These are phyloP conservation scores for Pleurotus tuber-regium DNA, from an alignment of 768 basidiomycete species.

Conservation along the genomic window DNA sequence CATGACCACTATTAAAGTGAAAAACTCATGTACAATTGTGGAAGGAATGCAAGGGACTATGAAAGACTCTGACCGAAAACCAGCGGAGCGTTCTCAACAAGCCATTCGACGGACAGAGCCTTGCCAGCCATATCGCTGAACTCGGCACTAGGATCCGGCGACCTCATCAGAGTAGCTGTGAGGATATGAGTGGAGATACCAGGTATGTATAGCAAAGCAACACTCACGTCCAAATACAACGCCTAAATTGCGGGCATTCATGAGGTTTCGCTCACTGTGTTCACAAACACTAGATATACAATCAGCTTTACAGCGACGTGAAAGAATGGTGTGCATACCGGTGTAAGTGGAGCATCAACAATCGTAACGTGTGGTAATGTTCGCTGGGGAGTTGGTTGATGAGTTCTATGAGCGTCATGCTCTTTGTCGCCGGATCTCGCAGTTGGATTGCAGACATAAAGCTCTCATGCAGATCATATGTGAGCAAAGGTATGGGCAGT, in stretches of 20 bases:
- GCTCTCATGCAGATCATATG: slow-evolving; percentile 86
- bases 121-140: slow-evolving; percentile 99
- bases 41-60: not conserved
- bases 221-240: slow-evolving; percentile 97
- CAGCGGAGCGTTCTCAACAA: slow-evolving; percentile 80
- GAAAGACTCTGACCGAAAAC: slow-evolving; percentile 36
- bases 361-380: slow-evolving; percentile 82
- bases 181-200: slow-evolving; percentile 14
- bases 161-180: slow-evolving; percentile 90
- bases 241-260: slow-evolving; percentile 93
- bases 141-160: slow-evolving; percentile 80
- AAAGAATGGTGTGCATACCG: slow-evolving; percentile 48
- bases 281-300: slow-evolving; percentile 50
- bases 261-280: slow-evolving; percentile 73
- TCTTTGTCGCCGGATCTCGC: slow-evolving; percentile 59
- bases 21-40: not conserved
- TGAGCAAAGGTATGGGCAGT: slow-evolving; percentile 88
- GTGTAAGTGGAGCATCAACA: slow-evolving; percentile 85
- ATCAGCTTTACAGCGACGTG: slow-evolving; percentile 9
- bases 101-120: slow-evolving; percentile 90
- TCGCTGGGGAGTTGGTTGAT: slow-evolving; percentile 78
- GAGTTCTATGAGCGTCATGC: slow-evolving; percentile 59
- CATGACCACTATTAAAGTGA: not conserved
- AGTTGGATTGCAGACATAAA: slow-evolving; percentile 78
- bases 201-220: not conserved